phyloP scores from a whole-genome alignment of 768 basidiomycete species.

The Trametopsis cervina region DNA sequence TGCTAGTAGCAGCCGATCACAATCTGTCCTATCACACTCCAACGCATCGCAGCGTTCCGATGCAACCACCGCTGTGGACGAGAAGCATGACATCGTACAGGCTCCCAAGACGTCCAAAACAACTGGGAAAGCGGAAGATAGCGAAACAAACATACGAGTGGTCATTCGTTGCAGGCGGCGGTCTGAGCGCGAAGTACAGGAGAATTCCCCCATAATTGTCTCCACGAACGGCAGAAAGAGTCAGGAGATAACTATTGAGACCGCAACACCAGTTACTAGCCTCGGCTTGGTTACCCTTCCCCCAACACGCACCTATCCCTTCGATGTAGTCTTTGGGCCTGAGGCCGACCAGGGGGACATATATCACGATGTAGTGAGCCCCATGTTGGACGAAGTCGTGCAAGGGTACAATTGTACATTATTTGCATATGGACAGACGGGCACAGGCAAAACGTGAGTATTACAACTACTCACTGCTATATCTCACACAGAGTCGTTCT shows the following conservation, averaged over 20 bases:
- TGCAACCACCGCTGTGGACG: slow-evolving; percentile 22
- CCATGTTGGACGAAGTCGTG: slow-evolving; percentile 91
- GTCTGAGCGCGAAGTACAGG: slow-evolving; percentile 77
- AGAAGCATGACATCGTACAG: slow-evolving; percentile 9
- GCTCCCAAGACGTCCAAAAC: background rate
- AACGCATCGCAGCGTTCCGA: slow-evolving; percentile 28
- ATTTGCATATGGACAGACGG: slow-evolving; percentile 98
- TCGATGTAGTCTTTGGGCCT: slow-evolving; percentile 93
- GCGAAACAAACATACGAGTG: slow-evolving; percentile 87
- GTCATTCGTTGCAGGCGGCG: slow-evolving; percentile 85
- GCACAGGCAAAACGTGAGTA: slow-evolving; percentile 95
- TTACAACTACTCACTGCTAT: background rate
- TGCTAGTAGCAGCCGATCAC: slow-evolving; percentile 30
- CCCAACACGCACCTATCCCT: slow-evolving; percentile 82
- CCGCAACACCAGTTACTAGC: slow-evolving; percentile 58
- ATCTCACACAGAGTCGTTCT: background rate
- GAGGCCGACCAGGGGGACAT: slow-evolving; percentile 94
- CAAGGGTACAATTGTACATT: slow-evolving; percentile 95
- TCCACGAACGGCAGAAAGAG: slow-evolving; percentile 69
- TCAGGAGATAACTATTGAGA: slow-evolving; percentile 76
- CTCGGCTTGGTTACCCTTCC: slow-evolving; percentile 71
- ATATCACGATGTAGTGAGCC: slow-evolving; percentile 88
- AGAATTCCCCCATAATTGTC: slow-evolving; percentile 85
- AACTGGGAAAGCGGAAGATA: slow-evolving; percentile 25
- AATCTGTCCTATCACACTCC: slow-evolving; percentile 42